A percentile compares a stretch with the other conserved stretches of the same genome.
Evolutionary conservation across 306 rosid genomes (phyloP).

Genomic region (Echinosophora koreensis): DNA sequence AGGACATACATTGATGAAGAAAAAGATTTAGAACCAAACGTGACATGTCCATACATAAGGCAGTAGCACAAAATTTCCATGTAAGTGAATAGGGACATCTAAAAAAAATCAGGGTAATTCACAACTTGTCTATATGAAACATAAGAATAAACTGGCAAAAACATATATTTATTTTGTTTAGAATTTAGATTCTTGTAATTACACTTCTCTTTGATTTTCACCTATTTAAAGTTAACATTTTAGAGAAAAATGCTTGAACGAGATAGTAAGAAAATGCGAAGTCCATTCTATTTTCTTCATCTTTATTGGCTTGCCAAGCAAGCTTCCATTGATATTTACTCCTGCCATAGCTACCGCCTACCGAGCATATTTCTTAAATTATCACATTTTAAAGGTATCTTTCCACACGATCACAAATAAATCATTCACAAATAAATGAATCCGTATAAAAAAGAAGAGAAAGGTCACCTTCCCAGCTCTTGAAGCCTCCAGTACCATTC

Average conservation of each 20-base stretch:
- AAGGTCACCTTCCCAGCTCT: conserved; percentile 80
- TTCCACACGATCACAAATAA: not conserved
- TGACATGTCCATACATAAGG: conserved; percentile 18
- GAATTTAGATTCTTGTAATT: conserved; percentile 17
- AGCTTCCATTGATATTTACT: conserved; percentile 15
- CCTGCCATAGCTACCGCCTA: not conserved
- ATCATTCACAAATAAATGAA: conserved; percentile 16
- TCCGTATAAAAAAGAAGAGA: conserved; percentile 12
- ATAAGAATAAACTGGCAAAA: not conserved
- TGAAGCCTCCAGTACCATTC: conserved; percentile 76
- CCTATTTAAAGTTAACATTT: conserved; percentile 28
- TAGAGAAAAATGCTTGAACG: not conserved
- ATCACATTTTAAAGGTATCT: not conserved
- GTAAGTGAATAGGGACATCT: conserved; percentile 9
- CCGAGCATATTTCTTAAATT: conserved; percentile 3
- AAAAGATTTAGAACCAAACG: conserved; percentile 17
- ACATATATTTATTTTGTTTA: not conserved
- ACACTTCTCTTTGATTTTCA: not conserved
- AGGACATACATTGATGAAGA: conserved; percentile 21
- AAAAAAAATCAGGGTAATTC: not conserved
- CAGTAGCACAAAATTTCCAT: conserved; percentile 22
- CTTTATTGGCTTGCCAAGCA: conserved; percentile 27
- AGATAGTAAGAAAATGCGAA: conserved; percentile 17
- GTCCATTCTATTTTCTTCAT: conserved; percentile 31
- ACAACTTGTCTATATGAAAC: conserved; percentile 12